A percentile compares a stretch with the other conserved stretches of the same genome.
phyloP scores from a whole-genome alignment of 1,139 yeast species.

The Suhomyces taliae region DNA sequence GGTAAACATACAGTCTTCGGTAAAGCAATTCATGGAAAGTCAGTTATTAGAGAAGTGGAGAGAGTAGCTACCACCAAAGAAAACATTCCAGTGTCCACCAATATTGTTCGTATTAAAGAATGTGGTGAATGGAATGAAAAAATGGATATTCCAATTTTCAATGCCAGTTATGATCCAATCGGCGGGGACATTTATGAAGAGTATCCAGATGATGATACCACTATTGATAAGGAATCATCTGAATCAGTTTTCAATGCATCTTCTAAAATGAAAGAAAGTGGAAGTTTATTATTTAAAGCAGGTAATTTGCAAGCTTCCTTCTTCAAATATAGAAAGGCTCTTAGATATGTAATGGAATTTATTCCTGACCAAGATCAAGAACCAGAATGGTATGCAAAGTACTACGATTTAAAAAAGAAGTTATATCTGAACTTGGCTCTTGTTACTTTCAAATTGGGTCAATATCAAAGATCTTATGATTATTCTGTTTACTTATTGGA shows the following conservation, averaged over 20 bases:
- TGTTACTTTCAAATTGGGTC: conserved; percentile 47
- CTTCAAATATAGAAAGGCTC: conserved; percentile 61
- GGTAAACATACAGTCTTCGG: conserved; percentile 84
- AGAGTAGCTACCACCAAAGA: conserved; percentile 43
- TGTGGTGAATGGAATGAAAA: conserved; percentile 67
- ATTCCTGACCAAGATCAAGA: conserved; percentile 71
- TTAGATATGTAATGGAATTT: conserved; percentile 67
- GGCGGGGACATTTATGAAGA: conserved; percentile 77
- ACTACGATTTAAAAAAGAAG: conserved; percentile 57
- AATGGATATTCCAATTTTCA: conserved; percentile 54
- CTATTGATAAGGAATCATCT: conserved; percentile 58
- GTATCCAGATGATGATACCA: conserved; percentile 67
- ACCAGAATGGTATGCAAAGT: conserved; percentile 50
- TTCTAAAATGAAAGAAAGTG: conserved; percentile 61
- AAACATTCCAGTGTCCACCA: conserved; percentile 44
- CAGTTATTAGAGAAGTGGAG: conserved; percentile 68
- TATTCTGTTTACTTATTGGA: conserved; percentile 60
- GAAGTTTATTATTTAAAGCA: conserved; percentile 55
- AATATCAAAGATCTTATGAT: conserved; percentile 47
- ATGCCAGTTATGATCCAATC: conserved; percentile 58
- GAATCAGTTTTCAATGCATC: conserved; percentile 54
- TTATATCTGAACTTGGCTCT: conserved; percentile 61
- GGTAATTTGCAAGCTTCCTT: conserved; percentile 52
- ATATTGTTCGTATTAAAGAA: conserved; percentile 50
- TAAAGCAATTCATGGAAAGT: conserved; percentile 59